phyloP scores from a whole-genome alignment of 1,139 yeast species.

The Arxiozyma heterogenica region DNA sequence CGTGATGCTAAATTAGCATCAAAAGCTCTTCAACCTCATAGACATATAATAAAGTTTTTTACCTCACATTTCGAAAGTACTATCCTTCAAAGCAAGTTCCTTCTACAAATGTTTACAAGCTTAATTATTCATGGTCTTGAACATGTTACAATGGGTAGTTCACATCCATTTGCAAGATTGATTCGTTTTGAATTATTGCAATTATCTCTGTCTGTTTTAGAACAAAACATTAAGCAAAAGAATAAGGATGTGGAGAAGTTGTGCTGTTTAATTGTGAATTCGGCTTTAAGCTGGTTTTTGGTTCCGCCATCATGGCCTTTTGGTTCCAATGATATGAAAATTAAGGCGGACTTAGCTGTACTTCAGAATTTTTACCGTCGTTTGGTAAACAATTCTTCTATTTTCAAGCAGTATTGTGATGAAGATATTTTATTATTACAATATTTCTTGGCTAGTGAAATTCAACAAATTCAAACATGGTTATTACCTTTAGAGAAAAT shows the following conservation, averaged over 20 bases:
- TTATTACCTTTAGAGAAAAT: slow-evolving; percentile 53
- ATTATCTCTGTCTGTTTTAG: slow-evolving; percentile 58
- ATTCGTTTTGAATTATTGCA: slow-evolving; percentile 65
- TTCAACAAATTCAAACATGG: slow-evolving; percentile 69
- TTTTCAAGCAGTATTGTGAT: slow-evolving; percentile 15
- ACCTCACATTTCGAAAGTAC: slow-evolving; percentile 80
- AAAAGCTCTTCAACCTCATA: slow-evolving; percentile 62
- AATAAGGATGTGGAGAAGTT: slow-evolving; percentile 41
- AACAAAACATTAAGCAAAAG: slow-evolving; percentile 40
- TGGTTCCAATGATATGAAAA: slow-evolving; percentile 70
- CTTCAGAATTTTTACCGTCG: slow-evolving; percentile 43
- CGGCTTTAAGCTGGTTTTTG: slow-evolving; percentile 73
- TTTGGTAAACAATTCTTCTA: slow-evolving; percentile 17
- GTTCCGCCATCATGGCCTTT: slow-evolving; percentile 61
- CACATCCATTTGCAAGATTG: slow-evolving; percentile 74
- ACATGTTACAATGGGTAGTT: slow-evolving; percentile 51
- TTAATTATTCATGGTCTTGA: slow-evolving; percentile 51
- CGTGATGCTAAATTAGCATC: slow-evolving; percentile 43
- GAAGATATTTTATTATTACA: slow-evolving; percentile 19
- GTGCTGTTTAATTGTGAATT: slow-evolving; percentile 49
- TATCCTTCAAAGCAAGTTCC: slow-evolving; percentile 60
- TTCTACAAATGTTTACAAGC: slow-evolving; percentile 60
- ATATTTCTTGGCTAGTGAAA: slow-evolving; percentile 67
- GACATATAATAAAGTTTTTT: slow-evolving; percentile 57
- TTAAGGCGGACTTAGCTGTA: slow-evolving; percentile 57